Evolutionary conservation across 768 basidiomycete genomes (phyloP).

Genomic region (Hypholoma fasciculare): DNA sequence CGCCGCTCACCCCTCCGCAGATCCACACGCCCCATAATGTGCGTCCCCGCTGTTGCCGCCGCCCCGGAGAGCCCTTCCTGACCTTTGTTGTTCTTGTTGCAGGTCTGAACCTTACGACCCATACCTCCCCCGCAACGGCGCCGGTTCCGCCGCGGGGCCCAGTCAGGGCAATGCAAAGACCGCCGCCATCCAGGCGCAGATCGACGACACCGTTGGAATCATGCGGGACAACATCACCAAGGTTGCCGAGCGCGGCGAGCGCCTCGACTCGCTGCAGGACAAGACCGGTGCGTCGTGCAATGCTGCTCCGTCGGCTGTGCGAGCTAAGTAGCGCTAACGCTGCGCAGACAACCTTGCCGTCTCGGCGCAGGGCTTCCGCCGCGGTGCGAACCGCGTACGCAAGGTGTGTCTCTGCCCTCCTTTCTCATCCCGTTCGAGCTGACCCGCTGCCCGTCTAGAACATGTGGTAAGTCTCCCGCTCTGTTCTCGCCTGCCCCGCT

Average conservation of each 20-base stretch:
- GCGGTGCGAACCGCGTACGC: conserved; percentile 95
- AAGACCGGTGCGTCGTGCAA: conserved; percentile 80
- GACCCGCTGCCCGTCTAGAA: conserved; percentile 47
- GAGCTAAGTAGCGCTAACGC: background rate
- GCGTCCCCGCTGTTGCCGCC: conserved; percentile 16
- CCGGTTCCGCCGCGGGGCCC: conserved; percentile 45
- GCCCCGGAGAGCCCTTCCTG: conserved; percentile 4
- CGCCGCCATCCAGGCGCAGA: conserved; percentile 94
- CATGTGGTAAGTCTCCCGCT: conserved; percentile 71
- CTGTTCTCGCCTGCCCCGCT: conserved; percentile 2
- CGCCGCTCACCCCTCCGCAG: conserved; percentile 12
- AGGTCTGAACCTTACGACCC: conserved; percentile 99
- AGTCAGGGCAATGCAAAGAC: conserved; percentile 78
- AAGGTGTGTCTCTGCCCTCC: conserved; percentile 61
- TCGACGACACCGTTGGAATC: conserved; percentile 94
- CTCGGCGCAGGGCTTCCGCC: conserved; percentile 97
- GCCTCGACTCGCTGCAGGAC: conserved; percentile 92
- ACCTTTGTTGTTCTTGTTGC: conserved; percentile 19
- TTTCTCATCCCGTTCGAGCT: conserved; percentile 3
- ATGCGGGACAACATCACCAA: conserved; percentile 99
- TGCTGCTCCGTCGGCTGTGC: conserved; percentile 2
- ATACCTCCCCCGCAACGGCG: conserved; percentile 87
- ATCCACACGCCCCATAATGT: conserved; percentile 39
- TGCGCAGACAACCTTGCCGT: conserved; percentile 89
- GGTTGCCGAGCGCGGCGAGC: conserved; percentile 93